These are phyloP conservation scores for Linum usitatissimum DNA, from an alignment of 345 rosid genomes.

Conservation along the genomic window DNA sequence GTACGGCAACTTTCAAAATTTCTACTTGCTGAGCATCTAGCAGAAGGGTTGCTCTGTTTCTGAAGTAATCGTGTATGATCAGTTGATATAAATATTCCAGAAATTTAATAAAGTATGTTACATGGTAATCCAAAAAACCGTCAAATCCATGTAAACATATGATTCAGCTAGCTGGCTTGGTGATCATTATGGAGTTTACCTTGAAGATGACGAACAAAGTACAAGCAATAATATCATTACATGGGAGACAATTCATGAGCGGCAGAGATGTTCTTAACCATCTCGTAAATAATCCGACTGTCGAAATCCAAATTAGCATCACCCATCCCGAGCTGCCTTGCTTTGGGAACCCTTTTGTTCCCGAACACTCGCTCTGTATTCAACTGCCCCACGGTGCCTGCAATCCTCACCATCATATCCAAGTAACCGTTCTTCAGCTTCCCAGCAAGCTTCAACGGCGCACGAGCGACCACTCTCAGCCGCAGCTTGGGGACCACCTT, in stretches of 20 bases:
- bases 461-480: conserved; percentile 8
- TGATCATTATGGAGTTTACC: too few relatives aligned
- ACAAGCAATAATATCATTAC: too few relatives aligned
- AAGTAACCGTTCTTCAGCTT: conserved; percentile 28
- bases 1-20: too few relatives aligned
- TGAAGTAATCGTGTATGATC: too few relatives aligned
- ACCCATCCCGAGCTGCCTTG: conserved; percentile 4
- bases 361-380: conserved; percentile 16
- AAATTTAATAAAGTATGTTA: too few relatives aligned
- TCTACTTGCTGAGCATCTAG: too few relatives aligned
- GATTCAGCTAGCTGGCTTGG: too few relatives aligned
- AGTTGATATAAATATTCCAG: too few relatives aligned
- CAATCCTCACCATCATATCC: conserved; percentile 23
- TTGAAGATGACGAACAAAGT: too few relatives aligned
- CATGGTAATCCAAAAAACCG: too few relatives aligned
- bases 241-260: conserved; percentile 11
- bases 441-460: conserved; percentile 19
- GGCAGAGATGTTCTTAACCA: conserved; percentile 21
- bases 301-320: conserved; percentile 23
- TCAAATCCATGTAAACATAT: too few relatives aligned
- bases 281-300: conserved; percentile 27
- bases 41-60: too few relatives aligned
- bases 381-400: conserved; percentile 20
- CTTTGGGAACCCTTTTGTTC: conserved; percentile 21
- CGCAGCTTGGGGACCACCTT: conserved; percentile 21